Conservation (phyloP, 148 eudicot species). For the Camellia granthamiana region DNA sequence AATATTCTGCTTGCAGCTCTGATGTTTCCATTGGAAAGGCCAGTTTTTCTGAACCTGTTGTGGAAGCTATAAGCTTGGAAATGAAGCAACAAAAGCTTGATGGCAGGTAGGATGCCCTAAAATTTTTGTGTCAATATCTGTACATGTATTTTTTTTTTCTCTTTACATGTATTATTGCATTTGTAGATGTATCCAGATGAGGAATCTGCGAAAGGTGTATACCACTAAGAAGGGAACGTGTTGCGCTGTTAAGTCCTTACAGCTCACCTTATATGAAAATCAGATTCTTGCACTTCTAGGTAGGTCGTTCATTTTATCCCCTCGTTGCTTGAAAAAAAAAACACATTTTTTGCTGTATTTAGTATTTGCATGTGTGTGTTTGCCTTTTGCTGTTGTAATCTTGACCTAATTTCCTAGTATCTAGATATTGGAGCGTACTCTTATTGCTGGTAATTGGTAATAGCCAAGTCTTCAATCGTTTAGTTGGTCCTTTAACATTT, state of each 20-base stretch:
- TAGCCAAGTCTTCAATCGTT: not conserved
- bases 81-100: constrained; percentile 99
- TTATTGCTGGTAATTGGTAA: not conserved
- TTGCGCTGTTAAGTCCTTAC: constrained; percentile 82
- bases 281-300: constrained; percentile 97
- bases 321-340: not conserved
- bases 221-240: constrained; percentile 63
- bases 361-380: too few relatives aligned
- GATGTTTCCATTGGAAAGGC: constrained; percentile 22
- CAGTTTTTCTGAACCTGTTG: constrained; percentile 30
- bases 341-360: too few relatives aligned
- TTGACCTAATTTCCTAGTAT: not conserved
- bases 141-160: not conserved
- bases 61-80: constrained; percentile 83
- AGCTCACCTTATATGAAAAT: constrained; percentile 83
- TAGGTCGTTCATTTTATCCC: constrained; percentile 15
- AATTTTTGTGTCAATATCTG: not conserved
- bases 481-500: not conserved
- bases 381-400: not conserved
- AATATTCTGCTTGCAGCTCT: constrained; percentile 30
- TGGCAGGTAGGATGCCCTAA: constrained; percentile 50
- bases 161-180: constrained; percentile 17
- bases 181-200: constrained; percentile 90
- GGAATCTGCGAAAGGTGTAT: constrained; percentile 80
- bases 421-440: not conserved